Evolutionary conservation across 2,329 filamentous ascomycete species (phyloP).

Genomic region (Dothideomycetidae sp.): DNA sequence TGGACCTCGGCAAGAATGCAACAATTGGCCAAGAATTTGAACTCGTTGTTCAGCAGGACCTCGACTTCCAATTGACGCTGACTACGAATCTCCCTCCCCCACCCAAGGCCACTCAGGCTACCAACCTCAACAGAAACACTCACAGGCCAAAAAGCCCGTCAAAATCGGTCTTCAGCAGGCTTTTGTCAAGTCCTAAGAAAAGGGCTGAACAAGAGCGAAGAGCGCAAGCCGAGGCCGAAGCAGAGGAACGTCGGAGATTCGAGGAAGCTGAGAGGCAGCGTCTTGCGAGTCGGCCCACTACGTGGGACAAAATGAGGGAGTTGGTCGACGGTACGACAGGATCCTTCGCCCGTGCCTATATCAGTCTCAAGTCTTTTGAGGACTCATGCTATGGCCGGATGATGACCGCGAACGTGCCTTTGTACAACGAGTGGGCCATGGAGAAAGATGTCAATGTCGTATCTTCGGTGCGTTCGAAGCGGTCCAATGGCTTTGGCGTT

Average conservation of each 20-base stretch:
- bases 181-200: conserved; percentile 92
- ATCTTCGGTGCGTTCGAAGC: conserved; percentile 91
- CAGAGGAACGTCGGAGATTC: conserved; percentile 29
- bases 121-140: conserved; percentile 25
- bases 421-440: conserved; percentile 97
- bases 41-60: conserved; percentile 86
- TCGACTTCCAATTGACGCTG: conserved; percentile 96
- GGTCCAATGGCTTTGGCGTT: conserved; percentile 25
- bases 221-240: conserved; percentile 67
- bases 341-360: conserved; percentile 85
- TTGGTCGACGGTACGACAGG: conserved; percentile 76
- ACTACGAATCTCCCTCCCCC: conserved; percentile 86
- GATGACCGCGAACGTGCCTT: conserved; percentile 74
- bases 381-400: conserved; percentile 75
- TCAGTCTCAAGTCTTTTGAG: conserved; percentile 89
- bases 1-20: conserved; percentile 80
- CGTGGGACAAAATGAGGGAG: conserved; percentile 77
- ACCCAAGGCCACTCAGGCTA: conserved; percentile 35
- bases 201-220: conserved; percentile 84
- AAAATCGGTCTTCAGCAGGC: conserved; percentile 83
- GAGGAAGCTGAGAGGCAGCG: conserved; percentile 37
- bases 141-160: conserved; percentile 46
- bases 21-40: conserved; percentile 98
- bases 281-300: conserved; percentile 49
- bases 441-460: conserved; percentile 59